Evolutionary conservation across 2,329 filamentous ascomycete genomes (phyloP).

Genomic region (Metarhizium rileyi): DNA sequence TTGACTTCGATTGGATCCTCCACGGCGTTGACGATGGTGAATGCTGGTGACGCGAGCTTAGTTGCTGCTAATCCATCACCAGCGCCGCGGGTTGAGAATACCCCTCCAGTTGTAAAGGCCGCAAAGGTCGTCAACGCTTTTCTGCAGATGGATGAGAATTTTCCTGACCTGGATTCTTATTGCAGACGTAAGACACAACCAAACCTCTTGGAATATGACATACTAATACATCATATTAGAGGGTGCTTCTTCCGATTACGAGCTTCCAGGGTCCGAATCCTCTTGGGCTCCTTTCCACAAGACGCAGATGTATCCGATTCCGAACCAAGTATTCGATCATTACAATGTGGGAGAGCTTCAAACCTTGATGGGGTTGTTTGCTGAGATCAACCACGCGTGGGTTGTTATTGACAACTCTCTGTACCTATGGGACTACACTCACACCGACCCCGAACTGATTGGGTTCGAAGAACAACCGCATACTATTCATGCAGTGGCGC

Average conservation of each 20-base stretch:
- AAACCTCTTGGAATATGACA: background rate
- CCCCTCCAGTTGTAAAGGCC: constrained; percentile 68
- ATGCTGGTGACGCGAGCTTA: constrained; percentile 18
- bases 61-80: constrained; percentile 25
- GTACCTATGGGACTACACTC: constrained; percentile 96
- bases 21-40: constrained; percentile 14
- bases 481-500: constrained; percentile 81
- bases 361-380: constrained; percentile 92
- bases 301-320: constrained; percentile 77
- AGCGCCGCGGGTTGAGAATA: constrained; percentile 34
- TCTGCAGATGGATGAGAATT: constrained; percentile 65
- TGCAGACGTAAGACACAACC: constrained; percentile 60
- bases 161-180: constrained; percentile 83
- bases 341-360: constrained; percentile 80
- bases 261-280: constrained; percentile 55
- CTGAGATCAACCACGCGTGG: constrained; percentile 91
- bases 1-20: constrained; percentile 1
- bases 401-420: constrained; percentile 91
- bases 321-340: constrained; percentile 84
- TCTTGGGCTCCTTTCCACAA: constrained; percentile 88
- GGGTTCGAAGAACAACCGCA: constrained; percentile 85
- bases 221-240: constrained; percentile 41
- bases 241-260: constrained; percentile 86
- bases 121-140: constrained; percentile 75
- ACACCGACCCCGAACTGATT: constrained; percentile 81